Conservation (phyloP, 2,329 filamentous ascomycete genomes). For the Cytospora chrysosperma region DNA sequence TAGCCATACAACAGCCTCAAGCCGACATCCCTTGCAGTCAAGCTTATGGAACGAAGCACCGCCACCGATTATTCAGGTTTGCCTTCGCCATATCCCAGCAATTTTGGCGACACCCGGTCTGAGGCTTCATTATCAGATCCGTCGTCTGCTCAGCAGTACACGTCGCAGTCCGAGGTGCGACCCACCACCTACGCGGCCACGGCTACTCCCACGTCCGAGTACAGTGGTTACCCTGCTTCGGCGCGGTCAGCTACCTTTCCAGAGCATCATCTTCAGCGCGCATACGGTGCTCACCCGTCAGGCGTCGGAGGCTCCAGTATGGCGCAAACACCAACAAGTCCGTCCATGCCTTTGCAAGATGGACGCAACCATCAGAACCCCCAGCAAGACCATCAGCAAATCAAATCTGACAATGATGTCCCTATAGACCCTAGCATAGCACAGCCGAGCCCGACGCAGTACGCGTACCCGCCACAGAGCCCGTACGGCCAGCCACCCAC, state of each 20-base stretch:
- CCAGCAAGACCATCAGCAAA: slow-evolving; percentile 63
- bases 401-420: slow-evolving; percentile 94
- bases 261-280: slow-evolving; percentile 76
- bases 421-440: slow-evolving; percentile 99
- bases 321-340: slow-evolving; percentile 97
- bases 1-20: neutral
- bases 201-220: slow-evolving; percentile 85
- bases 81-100: slow-evolving; percentile 68
- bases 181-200: slow-evolving; percentile 68
- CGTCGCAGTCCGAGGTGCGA: slow-evolving; percentile 77
- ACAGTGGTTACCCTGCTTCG: slow-evolving; percentile 72
- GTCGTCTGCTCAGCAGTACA: slow-evolving; percentile 88
- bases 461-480: slow-evolving; percentile 36
- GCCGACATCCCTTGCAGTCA: slow-evolving; percentile 6
- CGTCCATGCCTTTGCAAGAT: slow-evolving; percentile 88
- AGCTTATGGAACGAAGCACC: slow-evolving; percentile 59
- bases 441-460: slow-evolving; percentile 76
- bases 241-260: slow-evolving; percentile 83
- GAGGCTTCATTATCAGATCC: slow-evolving; percentile 80
- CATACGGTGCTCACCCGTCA: slow-evolving; percentile 68
- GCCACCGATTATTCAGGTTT: slow-evolving; percentile 77
- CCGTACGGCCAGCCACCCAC: slow-evolving; percentile 74
- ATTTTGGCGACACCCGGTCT: slow-evolving; percentile 71
- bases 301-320: slow-evolving; percentile 79
- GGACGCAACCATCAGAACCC: slow-evolving; percentile 69